Base-by-base conservation (phyloP, 441 rosid species). In the Metrosideros polymorpha region DNA sequence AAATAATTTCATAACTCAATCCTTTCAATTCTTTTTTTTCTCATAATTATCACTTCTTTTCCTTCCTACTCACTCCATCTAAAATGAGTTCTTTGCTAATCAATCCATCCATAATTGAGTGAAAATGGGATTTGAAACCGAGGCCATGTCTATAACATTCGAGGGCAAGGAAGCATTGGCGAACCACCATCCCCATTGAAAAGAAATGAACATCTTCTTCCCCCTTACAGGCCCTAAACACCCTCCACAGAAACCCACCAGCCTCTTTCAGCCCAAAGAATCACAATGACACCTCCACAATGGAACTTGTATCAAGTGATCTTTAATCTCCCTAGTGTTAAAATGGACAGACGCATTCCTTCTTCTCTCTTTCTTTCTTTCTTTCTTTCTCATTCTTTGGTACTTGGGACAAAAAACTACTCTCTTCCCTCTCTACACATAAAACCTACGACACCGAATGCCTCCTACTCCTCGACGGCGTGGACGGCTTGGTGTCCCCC, bases 391-490 rank as follows among this genome's bases (percentile, higher is more conserved):
- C 77, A 19, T 66, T 66, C 77, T 66, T 66, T 66, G 35, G 77
- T 66, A 35, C 77, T 19, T 10, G 42, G 39, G 47, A 66, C 27
- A 19, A 35, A 66, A 66, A 66, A 35, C 22, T 32, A 63, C 45
- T 66, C 87, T 85, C 87, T 53, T 76, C 84, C 83, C 84, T 77
- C 86, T 71, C 75, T 82, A 82, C 84, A 85, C 57, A 27, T 15
- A 4, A 4, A 83, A 59, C 82, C 63, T 82, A 71, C 52, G 93
- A 90, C 66, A 89, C 84, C 32, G 91, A 93, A 86, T 90, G 95
- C 91, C 95, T 91, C 89, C 92, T 84, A 88, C 94, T 93, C 85
- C 91, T 93, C 13, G 95, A 93, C 6, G 86, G 88, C 22, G 88
- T 87, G 35, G 88, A 87, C n/a, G n/a, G n/a, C 86, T 87, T 87